These are phyloP conservation scores for Penicillium nordicum DNA, from an alignment of 2,329 filamentous ascomycete species.

Conservation along the genomic window DNA sequence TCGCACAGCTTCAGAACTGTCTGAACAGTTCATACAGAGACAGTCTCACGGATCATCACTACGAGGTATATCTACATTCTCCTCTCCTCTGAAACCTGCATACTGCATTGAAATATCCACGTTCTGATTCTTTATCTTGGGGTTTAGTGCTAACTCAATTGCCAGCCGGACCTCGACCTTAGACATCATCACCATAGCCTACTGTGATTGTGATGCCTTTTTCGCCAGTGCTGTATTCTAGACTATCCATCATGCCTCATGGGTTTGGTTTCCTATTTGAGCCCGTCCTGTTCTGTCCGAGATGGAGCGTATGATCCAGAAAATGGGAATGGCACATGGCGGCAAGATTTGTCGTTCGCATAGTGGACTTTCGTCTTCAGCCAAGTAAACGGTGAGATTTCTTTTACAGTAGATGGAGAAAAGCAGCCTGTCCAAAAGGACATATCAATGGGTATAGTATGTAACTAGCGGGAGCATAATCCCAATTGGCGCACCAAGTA, in stretches of 20 bases:
- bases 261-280: neutral
- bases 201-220: neutral
- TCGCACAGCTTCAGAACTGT: neutral
- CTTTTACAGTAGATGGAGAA: neutral
- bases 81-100: neutral
- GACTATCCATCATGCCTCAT: neutral
- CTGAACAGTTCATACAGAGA: neutral
- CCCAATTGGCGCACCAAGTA: neutral
- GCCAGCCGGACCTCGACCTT: neutral
- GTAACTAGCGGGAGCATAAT: neutral
- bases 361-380: neutral
- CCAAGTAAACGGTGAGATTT: neutral
- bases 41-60: neutral
- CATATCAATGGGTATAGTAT: neutral
- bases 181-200: neutral
- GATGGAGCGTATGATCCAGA: neutral
- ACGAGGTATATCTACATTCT: neutral
- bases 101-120: neutral
- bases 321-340: neutral
- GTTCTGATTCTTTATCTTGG: neutral
- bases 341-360: neutral
- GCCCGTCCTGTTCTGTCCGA: neutral
- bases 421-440: too few species aligned
- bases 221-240: neutral
- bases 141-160: neutral